A percentile compares a stretch with the other conserved stretches of the same genome.
phyloP scores from a whole-genome alignment of 345 rosid genomes.

The Moricandia arvensis region DNA sequence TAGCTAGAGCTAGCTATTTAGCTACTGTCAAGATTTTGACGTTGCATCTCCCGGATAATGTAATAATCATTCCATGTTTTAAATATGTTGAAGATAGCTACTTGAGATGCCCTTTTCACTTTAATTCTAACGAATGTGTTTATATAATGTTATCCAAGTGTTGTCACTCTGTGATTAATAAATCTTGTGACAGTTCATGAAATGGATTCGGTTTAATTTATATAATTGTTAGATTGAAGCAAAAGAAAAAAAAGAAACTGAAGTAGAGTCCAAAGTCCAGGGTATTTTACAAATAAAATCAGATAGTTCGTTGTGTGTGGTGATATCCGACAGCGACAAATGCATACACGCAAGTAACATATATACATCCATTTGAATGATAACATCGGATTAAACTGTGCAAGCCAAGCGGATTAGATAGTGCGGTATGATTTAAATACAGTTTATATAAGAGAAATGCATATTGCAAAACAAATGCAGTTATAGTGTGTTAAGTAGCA shows the following conservation, averaged over 20 bases:
- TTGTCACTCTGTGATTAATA: not conserved
- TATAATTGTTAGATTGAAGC: not conserved
- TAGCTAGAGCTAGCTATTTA: conserved; percentile 16
- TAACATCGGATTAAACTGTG: no score
- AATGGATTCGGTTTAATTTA: not conserved
- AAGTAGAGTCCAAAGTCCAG: conserved; percentile 24
- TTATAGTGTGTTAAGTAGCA: no score
- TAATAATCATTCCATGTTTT: not conserved
- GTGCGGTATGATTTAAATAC: no score
- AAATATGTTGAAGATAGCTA: not conserved
- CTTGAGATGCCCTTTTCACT: conserved; percentile 13
- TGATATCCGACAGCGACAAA: conserved; percentile 15
- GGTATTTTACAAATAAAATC: conserved; percentile 18
- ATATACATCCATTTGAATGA: conserved; percentile 7
- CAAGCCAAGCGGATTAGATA: no score
- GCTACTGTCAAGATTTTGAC: conserved; percentile 26
- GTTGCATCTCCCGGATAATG: conserved; percentile 24
- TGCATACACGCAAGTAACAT: not conserved
- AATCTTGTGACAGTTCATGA: conserved; percentile 21
- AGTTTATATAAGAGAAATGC: no score
- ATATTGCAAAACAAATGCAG: no score
- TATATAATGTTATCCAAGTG: conserved; percentile 16
- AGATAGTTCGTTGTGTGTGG: not conserved
- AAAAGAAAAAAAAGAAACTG: not conserved
- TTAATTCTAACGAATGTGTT: conserved; percentile 7